A percentile compares a stretch with the other conserved stretches of the same genome.
Conservation (phyloP, 495 filamentous ascomycete genomes). For the Hamigera avellanea region DNA sequence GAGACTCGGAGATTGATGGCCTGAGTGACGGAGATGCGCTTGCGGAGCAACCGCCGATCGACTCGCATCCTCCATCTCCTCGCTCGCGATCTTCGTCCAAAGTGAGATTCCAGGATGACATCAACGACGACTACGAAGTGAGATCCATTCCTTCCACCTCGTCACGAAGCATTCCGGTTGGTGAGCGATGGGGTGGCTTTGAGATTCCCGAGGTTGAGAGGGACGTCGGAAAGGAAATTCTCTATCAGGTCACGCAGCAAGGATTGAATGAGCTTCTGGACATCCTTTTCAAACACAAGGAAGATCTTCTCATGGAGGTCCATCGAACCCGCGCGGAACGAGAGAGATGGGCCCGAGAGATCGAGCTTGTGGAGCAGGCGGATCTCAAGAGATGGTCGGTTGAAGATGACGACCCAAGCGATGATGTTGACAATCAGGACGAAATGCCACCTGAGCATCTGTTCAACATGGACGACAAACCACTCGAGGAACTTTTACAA, state of each 20-base stretch:
- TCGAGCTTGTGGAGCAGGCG: constrained; percentile 31
- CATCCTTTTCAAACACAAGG: constrained; percentile 67
- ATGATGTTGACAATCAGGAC: background rate
- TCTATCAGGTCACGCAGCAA: constrained; percentile 83
- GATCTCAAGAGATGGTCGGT: constrained; percentile 9
- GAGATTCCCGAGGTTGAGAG: constrained; percentile 70
- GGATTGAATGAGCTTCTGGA: constrained; percentile 89
- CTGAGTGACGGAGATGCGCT: constrained; percentile 16
- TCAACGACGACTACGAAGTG: constrained; percentile 53
- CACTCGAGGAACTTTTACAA: constrained; percentile 38
- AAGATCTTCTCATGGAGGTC: constrained; percentile 63
- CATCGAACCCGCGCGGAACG: constrained; percentile 52
- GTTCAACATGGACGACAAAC: constrained; percentile 7
- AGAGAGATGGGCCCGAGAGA: constrained; percentile 39
- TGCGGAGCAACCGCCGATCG: constrained; percentile 25
- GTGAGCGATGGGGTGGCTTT: constrained; percentile 71
- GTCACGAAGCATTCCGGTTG: constrained; percentile 59
- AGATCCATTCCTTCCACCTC: constrained; percentile 72
- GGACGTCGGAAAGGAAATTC: constrained; percentile 75
- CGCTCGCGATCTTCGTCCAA: constrained; percentile 78
- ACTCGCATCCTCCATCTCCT: constrained; percentile 41
- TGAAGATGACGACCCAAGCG: background rate
- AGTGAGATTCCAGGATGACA: constrained; percentile 71
- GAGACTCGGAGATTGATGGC: constrained; percentile 46
- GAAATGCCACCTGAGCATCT: background rate